A percentile compares a stretch with the other conserved stretches of the same genome.
These are phyloP conservation scores for Coemansia asiatica DNA, from an alignment of 192 early-diverging fungal species.

Conservation along the genomic window DNA sequence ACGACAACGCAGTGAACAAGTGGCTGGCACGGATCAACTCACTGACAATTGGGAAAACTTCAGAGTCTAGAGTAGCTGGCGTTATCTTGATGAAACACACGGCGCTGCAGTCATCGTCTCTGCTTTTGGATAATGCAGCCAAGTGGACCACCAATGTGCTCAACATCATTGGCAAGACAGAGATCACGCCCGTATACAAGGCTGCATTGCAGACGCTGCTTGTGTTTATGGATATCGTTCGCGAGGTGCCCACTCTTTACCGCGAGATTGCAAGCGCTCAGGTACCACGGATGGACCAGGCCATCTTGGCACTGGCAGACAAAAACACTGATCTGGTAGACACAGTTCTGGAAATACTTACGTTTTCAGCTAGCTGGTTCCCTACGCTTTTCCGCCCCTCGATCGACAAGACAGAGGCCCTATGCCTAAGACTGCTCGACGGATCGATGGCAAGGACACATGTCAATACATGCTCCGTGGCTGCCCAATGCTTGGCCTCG, in stretches of 20 bases:
- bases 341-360: slow-evolving; percentile 27
- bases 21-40: slow-evolving; percentile 52
- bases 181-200: slow-evolving; percentile 19
- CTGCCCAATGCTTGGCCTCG: slow-evolving; percentile 14
- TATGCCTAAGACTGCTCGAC: slow-evolving; percentile 36
- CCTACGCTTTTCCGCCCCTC: slow-evolving; percentile 49
- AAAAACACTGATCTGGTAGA: slow-evolving; percentile 36
- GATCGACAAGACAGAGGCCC: slow-evolving; percentile 40
- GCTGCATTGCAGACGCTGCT: slow-evolving; percentile 37
- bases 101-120: slow-evolving; percentile 35
- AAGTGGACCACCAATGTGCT: slow-evolving; percentile 47
- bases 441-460: slow-evolving; percentile 7
- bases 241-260: slow-evolving; percentile 39
- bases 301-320: slow-evolving; percentile 34
- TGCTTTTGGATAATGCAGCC: slow-evolving; percentile 36
- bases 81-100: slow-evolving; percentile 50
- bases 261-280: slow-evolving; percentile 45
- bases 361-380: slow-evolving; percentile 45
- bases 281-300: slow-evolving; percentile 53
- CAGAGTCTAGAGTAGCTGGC: slow-evolving; percentile 44
- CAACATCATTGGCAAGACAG: slow-evolving; percentile 33
- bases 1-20: slow-evolving; percentile 39
- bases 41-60: slow-evolving; percentile 30
- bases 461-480: slow-evolving; percentile 10
- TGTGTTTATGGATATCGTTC: slow-evolving; percentile 44